phyloP scores from a whole-genome alignment of 352 stramenopile species.

The Phytophthora kernoviae region DNA sequence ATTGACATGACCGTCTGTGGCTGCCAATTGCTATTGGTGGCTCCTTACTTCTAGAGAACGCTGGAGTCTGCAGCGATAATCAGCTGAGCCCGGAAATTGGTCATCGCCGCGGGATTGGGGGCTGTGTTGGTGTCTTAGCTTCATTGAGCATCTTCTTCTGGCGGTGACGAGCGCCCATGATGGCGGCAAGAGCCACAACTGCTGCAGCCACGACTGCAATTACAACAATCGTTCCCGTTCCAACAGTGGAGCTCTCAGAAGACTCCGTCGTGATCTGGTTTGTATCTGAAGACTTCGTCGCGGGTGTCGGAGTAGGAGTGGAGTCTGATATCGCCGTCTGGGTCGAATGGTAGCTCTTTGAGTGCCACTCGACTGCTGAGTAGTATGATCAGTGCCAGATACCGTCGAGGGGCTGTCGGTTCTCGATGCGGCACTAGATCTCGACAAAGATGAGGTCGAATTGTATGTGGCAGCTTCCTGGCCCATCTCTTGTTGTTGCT shows the following conservation, averaged over 20 bases:
- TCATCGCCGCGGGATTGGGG: slow-evolving; percentile 28
- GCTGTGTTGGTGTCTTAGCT: slow-evolving; percentile 45
- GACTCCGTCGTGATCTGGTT: slow-evolving; percentile 42
- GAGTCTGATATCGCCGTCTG: slow-evolving; percentile 3
- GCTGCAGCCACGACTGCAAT: slow-evolving; percentile 43
- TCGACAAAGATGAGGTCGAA: slow-evolving; percentile 2
- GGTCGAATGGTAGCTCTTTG: slow-evolving; percentile 10
- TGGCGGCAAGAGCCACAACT: slow-evolving; percentile 42
- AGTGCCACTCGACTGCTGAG: slow-evolving; percentile 14
- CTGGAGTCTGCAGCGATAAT: slow-evolving; percentile 25
- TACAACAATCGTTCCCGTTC: slow-evolving; percentile 42
- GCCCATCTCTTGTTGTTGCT: slow-evolving; percentile 5
- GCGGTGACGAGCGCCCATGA: slow-evolving; percentile 44
- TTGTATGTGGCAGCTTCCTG: slow-evolving; percentile 17
- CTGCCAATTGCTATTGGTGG: neutral
- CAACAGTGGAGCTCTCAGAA: slow-evolving; percentile 12
- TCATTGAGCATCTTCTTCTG: slow-evolving; percentile 52
- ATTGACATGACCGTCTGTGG: no score
- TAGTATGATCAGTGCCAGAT: slow-evolving; percentile 11
- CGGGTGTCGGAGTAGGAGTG: slow-evolving; percentile 8
- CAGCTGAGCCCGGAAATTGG: slow-evolving; percentile 28
- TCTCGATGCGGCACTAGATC: no score
- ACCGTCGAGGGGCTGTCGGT: slow-evolving; percentile 1
- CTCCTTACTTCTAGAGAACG: slow-evolving; percentile 27
- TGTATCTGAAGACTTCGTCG: slow-evolving; percentile 16